Evolutionary conservation across 2,329 filamentous ascomycete species (phyloP).

Genomic region (Teratosphaeria nubilosa): DNA sequence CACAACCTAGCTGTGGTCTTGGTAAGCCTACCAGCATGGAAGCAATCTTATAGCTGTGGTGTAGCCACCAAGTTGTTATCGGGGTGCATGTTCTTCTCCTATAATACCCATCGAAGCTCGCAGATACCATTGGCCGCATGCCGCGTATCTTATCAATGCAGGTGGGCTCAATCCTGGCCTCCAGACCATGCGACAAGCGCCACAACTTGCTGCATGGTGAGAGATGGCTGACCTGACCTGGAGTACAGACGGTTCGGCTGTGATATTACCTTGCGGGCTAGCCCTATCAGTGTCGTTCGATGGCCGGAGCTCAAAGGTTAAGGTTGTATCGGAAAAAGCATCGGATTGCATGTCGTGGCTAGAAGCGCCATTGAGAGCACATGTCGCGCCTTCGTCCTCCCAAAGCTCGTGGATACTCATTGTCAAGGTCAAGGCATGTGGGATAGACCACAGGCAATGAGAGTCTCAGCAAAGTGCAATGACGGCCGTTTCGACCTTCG

Average conservation of each 20-base stretch:
- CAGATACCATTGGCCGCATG: slow-evolving; percentile 6
- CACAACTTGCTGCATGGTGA: not conserved
- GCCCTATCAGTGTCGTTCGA: not conserved
- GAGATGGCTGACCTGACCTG: not conserved
- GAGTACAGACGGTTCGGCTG: not conserved
- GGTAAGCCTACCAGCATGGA: not conserved
- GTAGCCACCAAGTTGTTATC: not conserved
- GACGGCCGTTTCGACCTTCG: too few species aligned
- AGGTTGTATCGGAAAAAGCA: not conserved
- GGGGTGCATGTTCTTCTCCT: not conserved
- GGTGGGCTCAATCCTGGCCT: not conserved
- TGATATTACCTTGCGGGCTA: not conserved
- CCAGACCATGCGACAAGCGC: not conserved
- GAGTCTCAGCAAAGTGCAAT: not conserved
- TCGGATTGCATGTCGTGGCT: not conserved
- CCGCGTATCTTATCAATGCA: slow-evolving; percentile 6
- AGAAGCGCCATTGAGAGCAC: not conserved
- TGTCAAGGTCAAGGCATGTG: not conserved
- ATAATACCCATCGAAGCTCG: not conserved
- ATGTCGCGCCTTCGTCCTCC: not conserved
- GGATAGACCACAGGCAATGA: not conserved
- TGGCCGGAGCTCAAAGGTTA: not conserved
- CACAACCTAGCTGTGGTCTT: not conserved
- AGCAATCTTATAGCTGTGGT: not conserved
- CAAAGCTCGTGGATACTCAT: not conserved